Base-by-base conservation (phyloP, 371 early-diverging fungal genomes). In the Lichtheimia ornata region DNA sequence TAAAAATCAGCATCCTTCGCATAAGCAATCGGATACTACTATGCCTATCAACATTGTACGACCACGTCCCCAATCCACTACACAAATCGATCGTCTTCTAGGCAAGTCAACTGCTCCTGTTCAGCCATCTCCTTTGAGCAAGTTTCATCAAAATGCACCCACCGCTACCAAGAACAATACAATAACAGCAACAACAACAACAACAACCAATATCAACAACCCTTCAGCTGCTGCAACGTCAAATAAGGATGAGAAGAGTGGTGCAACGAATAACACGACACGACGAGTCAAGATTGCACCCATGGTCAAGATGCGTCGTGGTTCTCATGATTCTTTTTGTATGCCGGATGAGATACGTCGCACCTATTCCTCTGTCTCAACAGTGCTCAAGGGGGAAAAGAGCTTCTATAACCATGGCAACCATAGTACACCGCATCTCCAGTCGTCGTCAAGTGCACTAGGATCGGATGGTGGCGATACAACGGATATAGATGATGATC, bases 281-380 rank as follows among this genome's bases (percentile, higher is more conserved):
- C 24, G 42, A 52, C 35, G 43, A 11, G 47, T 61, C 15, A 61
- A 61, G 40, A 61, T 61, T 47, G 61, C 53, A 30, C 59, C 59
- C 12, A 24, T 30, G 9, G 17, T 59, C n/a, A 59, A 59, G 43
- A n/a, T 59, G 17, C 52, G 60, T 12, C 24, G 60, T 42, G 60
- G 60, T 3, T 59, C 60, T 2, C 60, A 59, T 43, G 60, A 59
- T 52, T 59, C 60, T 13, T 54, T 45, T 54, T 44, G 55, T 15
- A 61, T 54, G 45, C 49, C 61, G 5, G 61, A 61, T 43, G 61
- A 61, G 41, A 61, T 61, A 3, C 61, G 24, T 1, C 35, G 35
- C 35, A 35, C 35, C 28, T 50, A 20, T 24, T 9, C n/a, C 6
- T 52, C 18, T 43, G 12, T n/a, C 5, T 14, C 53, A 40, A 25